Evolutionary conservation across 768 basidiomycete species (phyloP).

Genomic region (Kwoniella dendrophila): DNA sequence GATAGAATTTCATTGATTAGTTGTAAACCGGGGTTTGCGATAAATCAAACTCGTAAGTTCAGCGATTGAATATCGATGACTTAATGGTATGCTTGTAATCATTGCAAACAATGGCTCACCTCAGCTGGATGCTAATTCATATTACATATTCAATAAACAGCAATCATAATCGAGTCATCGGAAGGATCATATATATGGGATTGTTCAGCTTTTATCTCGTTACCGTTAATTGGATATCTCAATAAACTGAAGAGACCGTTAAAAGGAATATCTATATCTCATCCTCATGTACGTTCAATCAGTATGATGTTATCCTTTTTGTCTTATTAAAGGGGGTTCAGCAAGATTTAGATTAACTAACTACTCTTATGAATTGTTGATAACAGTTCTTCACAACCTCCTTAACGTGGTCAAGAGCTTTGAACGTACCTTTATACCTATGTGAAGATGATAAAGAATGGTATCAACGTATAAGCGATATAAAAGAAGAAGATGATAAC

Average conservation of each 20-base stretch:
- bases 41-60: conserved; percentile 52
- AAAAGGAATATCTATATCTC: conserved; percentile 52
- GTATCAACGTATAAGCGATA: conserved; percentile 46
- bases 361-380: no score
- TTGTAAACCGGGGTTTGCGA: conserved; percentile 47
- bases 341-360: no score
- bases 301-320: neutral
- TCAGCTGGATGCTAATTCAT: no score
- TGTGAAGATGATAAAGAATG: conserved; percentile 46
- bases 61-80: neutral
- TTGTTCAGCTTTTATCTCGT: conserved; percentile 47
- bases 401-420: conserved; percentile 49
- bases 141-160: no score
- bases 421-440: conserved; percentile 48
- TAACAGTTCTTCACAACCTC: conserved; percentile 53
- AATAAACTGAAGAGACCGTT: conserved; percentile 34
- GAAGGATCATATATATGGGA: conserved; percentile 54
- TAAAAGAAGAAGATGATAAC: conserved; percentile 28
- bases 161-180: conserved; percentile 48
- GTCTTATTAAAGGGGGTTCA: no score
- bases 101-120: no score
- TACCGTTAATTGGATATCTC: conserved; percentile 34
- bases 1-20: conserved; percentile 40
- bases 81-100: no score
- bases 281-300: conserved; percentile 53